These are phyloP conservation scores for Clonostachys rosea DNA, from an alignment of 2,329 filamentous ascomycete species.

Conservation along the genomic window DNA sequence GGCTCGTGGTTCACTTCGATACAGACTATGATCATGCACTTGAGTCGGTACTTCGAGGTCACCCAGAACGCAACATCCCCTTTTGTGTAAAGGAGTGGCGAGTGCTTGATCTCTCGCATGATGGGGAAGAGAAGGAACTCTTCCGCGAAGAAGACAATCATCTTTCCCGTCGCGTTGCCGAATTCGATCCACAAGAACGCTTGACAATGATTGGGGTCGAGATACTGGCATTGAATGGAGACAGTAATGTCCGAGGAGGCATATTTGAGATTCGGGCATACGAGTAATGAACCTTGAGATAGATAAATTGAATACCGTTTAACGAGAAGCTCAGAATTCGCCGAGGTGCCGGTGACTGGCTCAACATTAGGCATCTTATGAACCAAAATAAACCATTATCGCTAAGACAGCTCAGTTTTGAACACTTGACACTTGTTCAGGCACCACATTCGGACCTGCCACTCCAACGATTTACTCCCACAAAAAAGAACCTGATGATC, in stretches of 20 bases:
- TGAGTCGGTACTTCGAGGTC: constrained; percentile 14
- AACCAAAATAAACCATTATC: too few relatives aligned
- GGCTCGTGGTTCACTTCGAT: constrained; percentile 13
- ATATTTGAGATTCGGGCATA: constrained; percentile 14
- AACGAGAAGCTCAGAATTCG: too few relatives aligned
- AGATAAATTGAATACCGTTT: too few relatives aligned
- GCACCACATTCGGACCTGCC: constrained; percentile 15
- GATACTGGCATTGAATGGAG: constrained; percentile 12
- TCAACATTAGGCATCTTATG: too few relatives aligned
- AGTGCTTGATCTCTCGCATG: constrained; percentile 9
- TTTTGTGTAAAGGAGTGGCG: constrained; percentile 15
- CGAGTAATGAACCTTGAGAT: constrained; percentile 1
- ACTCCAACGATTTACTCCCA: constrained; percentile 14
- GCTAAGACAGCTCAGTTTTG: neutral
- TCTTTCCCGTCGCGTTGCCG: constrained; percentile 9
- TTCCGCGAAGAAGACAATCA: constrained; percentile 11
- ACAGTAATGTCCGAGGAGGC: constrained; percentile 10
- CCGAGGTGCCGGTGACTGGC: too few relatives aligned
- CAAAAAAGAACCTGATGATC: constrained; percentile 7
- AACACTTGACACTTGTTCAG: constrained; percentile 1
- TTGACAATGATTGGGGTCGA: constrained; percentile 9
- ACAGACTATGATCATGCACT: constrained; percentile 15
- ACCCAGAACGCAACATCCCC: constrained; percentile 12
- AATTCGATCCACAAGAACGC: constrained; percentile 1
- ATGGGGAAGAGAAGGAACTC: constrained; percentile 8